Conservation (phyloP, 2,329 filamentous ascomycete genomes). For the Diplodia sapinea region DNA sequence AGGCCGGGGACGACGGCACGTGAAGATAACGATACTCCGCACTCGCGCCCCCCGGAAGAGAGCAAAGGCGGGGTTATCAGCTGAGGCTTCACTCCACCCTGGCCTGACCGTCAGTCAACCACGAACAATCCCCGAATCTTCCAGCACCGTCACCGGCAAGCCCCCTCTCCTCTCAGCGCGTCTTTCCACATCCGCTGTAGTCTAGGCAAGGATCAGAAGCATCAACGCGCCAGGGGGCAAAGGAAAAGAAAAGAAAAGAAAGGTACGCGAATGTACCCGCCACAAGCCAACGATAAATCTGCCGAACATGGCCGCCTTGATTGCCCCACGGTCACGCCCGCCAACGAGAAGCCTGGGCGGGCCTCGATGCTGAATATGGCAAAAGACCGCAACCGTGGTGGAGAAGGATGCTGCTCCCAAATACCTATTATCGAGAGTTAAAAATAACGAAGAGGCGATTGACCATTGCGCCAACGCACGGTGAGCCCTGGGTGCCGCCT, state of each 20-base stretch:
- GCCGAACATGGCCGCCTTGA: not conserved
- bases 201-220: not conserved
- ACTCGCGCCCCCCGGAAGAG: not conserved
- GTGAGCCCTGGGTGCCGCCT: constrained; percentile 5
- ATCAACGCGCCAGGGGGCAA: not conserved
- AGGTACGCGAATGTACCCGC: not conserved
- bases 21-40: constrained; percentile 22
- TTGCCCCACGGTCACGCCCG: not conserved
- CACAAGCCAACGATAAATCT: not conserved
- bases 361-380: too few relatives aligned
- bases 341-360: not conserved
- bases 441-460: not conserved
- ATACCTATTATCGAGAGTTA: not conserved
- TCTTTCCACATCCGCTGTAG: not conserved
- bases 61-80: constrained; percentile 16
- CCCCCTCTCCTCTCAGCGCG: not conserved
- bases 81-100: constrained; percentile 14
- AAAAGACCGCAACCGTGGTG: too few relatives aligned
- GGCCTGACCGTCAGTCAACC: constrained; percentile 19
- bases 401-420: too few relatives aligned
- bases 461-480: not conserved
- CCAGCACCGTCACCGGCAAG: not conserved
- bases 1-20: not conserved
- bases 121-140: not conserved
- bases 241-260: not conserved